Evolutionary conservation across 176 grass and related monocot genomes (phyloP).

Genomic region (Thalia dealbata): DNA sequence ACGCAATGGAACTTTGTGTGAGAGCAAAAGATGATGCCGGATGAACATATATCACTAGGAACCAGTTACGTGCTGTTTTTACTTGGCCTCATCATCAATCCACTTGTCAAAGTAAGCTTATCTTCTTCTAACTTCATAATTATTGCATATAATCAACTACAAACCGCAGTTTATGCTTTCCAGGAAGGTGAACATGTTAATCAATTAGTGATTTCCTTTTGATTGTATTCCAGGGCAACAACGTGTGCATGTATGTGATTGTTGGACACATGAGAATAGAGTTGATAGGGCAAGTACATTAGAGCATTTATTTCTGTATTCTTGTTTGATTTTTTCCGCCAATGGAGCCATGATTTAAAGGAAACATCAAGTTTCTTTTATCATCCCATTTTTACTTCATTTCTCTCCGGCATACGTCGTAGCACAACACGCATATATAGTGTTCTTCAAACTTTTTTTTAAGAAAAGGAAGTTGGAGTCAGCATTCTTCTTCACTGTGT

Average conservation of each 20-base stretch:
- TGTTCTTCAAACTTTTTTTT: too few relatives aligned
- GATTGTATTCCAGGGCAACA: too few relatives aligned
- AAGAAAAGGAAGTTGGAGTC: too few relatives aligned
- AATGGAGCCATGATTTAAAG: neutral
- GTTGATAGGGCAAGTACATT: neutral
- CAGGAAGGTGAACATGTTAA: neutral
- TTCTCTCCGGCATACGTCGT: too few relatives aligned
- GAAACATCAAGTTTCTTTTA: neutral
- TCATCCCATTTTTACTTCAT: too few relatives aligned
- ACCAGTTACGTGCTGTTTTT: neutral
- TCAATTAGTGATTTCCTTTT: neutral
- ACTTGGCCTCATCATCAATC: slow-evolving; percentile 4
- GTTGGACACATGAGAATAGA: neutral
- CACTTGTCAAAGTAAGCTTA: neutral
- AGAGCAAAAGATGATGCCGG: neutral
- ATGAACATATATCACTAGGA: neutral
- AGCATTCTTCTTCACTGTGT: neutral
- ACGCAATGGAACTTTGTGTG: neutral
- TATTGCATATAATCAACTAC: neutral
- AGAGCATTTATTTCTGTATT: neutral
- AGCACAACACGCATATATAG: too few relatives aligned
- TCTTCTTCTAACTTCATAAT: neutral
- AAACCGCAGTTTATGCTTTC: neutral
- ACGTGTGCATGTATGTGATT: neutral
- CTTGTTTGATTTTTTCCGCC: neutral